Conservation (phyloP, 2,329 filamentous ascomycete species). For the Colletotrichum trifolii region DNA sequence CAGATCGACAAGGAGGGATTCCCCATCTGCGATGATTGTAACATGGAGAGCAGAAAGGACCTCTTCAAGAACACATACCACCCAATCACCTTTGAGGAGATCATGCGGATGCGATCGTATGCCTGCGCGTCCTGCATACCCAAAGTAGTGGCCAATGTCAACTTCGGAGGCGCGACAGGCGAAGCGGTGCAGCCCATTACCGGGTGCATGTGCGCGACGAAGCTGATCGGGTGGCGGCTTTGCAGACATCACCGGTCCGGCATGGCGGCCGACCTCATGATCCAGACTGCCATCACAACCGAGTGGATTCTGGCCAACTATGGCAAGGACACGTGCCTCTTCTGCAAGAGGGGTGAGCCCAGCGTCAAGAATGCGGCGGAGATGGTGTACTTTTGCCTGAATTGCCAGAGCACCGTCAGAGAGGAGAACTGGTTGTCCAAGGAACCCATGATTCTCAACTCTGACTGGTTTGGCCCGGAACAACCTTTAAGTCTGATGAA, state of each 20-base stretch:
- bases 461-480: no score
- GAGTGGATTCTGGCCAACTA: constrained; percentile 42
- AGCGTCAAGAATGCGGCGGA: constrained; percentile 16
- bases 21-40: constrained; percentile 43
- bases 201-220: constrained; percentile 51
- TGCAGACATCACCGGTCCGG: constrained; percentile 50
- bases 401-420: constrained; percentile 44
- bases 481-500: no score
- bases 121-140: constrained; percentile 47
- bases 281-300: constrained; percentile 39
- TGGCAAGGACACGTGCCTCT: constrained; percentile 44
- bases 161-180: constrained; percentile 3
- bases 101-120: constrained; percentile 50
- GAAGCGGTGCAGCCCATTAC: constrained; percentile 40
- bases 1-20: constrained; percentile 6
- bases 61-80: constrained; percentile 33
- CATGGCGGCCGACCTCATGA: constrained; percentile 41
- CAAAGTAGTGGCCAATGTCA: background rate
- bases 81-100: constrained; percentile 37
- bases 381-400: constrained; percentile 47
- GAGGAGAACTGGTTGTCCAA: constrained; percentile 3
- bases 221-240: constrained; percentile 46
- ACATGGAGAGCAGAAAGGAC: constrained; percentile 34
- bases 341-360: constrained; percentile 41
- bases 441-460: no score